A percentile compares a stretch with the other conserved stretches of the same genome.
These are phyloP conservation scores for Hyphopichia fennica DNA, from an alignment of 1,139 yeast species.

Conservation along the genomic window DNA sequence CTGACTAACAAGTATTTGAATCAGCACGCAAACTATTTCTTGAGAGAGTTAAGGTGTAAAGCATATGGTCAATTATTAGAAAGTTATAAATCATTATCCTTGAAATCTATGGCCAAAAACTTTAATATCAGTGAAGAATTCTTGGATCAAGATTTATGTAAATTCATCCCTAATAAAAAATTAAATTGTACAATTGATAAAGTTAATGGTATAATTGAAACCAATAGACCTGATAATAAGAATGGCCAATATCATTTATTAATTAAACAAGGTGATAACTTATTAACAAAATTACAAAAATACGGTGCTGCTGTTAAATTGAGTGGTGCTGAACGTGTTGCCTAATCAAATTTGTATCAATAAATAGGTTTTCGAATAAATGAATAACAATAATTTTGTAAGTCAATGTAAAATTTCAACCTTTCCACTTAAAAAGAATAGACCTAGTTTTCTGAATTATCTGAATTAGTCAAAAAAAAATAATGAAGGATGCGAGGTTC, in stretches of 20 bases:
- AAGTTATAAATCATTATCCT: constrained; percentile 85
- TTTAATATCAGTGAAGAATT: constrained; percentile 88
- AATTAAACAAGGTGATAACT: constrained; percentile 88
- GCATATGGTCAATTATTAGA: constrained; percentile 94
- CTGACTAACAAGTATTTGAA: constrained; percentile 73
- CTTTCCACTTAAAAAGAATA: too few species aligned
- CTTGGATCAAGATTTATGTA: constrained; percentile 78
- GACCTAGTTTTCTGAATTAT: too few species aligned
- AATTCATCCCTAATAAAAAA: constrained; percentile 89
- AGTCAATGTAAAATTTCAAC: too few species aligned
- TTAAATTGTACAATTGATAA: constrained; percentile 94
- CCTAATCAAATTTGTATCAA: constrained; percentile 6
- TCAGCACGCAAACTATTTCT: constrained; percentile 78
- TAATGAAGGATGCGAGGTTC: constrained; percentile 40
- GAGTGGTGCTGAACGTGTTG: constrained; percentile 81
- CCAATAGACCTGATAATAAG: constrained; percentile 94
- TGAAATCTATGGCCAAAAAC: constrained; percentile 90
- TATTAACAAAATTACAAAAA: constrained; percentile 91
- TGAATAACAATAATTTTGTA: too few species aligned
- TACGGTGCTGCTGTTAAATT: constrained; percentile 96
- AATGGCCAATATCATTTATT: constrained; percentile 88
- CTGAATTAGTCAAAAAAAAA: constrained; percentile 11
- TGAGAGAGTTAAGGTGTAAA: constrained; percentile 92
- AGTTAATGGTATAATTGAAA: constrained; percentile 93
- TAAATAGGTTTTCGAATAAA: background rate